Evolutionary conservation across 164 flowering plant genomes (phyloP).

Genomic region (Euptelea pleiosperma): DNA sequence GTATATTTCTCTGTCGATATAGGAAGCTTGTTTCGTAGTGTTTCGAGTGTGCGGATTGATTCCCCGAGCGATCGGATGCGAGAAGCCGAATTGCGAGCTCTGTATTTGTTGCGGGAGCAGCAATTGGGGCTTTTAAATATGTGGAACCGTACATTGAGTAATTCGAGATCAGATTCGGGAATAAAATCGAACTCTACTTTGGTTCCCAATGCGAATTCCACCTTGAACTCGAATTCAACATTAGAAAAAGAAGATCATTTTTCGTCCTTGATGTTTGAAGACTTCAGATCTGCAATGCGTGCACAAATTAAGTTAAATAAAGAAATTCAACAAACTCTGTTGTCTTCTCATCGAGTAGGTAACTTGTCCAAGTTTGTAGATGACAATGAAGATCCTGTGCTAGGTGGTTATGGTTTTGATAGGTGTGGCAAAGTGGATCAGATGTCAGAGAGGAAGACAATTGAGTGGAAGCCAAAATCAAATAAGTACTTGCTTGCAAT

Average conservation of each 20-base stretch:
- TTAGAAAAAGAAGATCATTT: slow-evolving; percentile 1
- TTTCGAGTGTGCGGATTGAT: slow-evolving; percentile 17
- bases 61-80: slow-evolving; percentile 42
- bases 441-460: slow-evolving; percentile 39
- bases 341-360: slow-evolving; percentile 53
- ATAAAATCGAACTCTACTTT: slow-evolving; percentile 3
- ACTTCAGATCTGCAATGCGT: slow-evolving; percentile 43
- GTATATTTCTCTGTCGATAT: slow-evolving; percentile 52
- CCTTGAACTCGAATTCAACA: slow-evolving; percentile 18
- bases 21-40: slow-evolving; percentile 31
- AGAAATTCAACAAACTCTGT: slow-evolving; percentile 60
- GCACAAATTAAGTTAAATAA: slow-evolving; percentile 63
- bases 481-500: slow-evolving; percentile 72
- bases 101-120: slow-evolving; percentile 66
- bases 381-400: slow-evolving; percentile 19
- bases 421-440: slow-evolving; percentile 52
- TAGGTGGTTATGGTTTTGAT: slow-evolving; percentile 20
- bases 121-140: slow-evolving; percentile 53
- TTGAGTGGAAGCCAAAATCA: slow-evolving; percentile 83
- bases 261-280: slow-evolving; percentile 21
- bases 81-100: slow-evolving; percentile 73
- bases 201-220: slow-evolving; percentile 1
- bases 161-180: background rate
- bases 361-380: slow-evolving; percentile 30
- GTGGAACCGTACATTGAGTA: slow-evolving; percentile 47